These are phyloP conservation scores for Aspergillus wentii DNA, from an alignment of 495 filamentous ascomycete genomes.

Conservation along the genomic window DNA sequence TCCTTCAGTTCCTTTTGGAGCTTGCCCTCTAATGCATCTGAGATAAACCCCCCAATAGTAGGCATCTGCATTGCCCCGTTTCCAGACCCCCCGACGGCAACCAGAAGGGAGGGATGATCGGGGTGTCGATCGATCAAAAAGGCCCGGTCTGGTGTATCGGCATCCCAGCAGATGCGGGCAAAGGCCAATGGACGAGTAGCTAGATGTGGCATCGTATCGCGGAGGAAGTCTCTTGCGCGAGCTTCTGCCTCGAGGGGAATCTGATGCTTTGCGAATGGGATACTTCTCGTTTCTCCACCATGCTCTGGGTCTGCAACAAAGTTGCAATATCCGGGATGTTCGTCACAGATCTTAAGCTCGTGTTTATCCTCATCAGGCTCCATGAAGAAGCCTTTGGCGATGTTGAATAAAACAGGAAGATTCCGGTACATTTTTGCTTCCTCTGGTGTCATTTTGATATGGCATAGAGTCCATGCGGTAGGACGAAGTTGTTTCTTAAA, in stretches of 20 bases:
- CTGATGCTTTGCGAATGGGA: slow-evolving; percentile 44
- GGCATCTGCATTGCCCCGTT: slow-evolving; percentile 49
- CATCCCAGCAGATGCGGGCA: slow-evolving; percentile 51
- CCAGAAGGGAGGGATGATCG: slow-evolving; percentile 31
- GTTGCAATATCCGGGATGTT: slow-evolving; percentile 53
- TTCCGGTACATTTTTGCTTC: slow-evolving; percentile 38
- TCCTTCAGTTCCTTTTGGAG: slow-evolving; percentile 31
- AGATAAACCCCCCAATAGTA: slow-evolving; percentile 42
- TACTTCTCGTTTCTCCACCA: slow-evolving; percentile 21
- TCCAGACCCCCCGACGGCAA: slow-evolving; percentile 48
- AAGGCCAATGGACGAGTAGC: slow-evolving; percentile 40
- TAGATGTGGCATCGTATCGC: slow-evolving; percentile 48
- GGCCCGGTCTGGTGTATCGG: slow-evolving; percentile 47
- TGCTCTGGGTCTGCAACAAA: slow-evolving; percentile 18
- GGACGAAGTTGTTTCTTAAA: slow-evolving; percentile 49
- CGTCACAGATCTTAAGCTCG: slow-evolving; percentile 53
- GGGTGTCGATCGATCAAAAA: slow-evolving; percentile 45
- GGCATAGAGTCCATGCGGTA: slow-evolving; percentile 48
- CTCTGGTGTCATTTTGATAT: slow-evolving; percentile 42
- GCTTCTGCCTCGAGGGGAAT: slow-evolving; percentile 42
- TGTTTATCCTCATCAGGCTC: slow-evolving; percentile 46
- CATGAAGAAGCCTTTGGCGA: slow-evolving; percentile 52
- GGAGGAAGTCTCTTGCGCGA: slow-evolving; percentile 36
- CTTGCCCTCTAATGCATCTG: slow-evolving; percentile 39
- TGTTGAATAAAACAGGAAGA: slow-evolving; percentile 48